These are phyloP conservation scores for Malus hybrid DNA, from an alignment of 331 rosid species.

Conservation along the genomic window DNA sequence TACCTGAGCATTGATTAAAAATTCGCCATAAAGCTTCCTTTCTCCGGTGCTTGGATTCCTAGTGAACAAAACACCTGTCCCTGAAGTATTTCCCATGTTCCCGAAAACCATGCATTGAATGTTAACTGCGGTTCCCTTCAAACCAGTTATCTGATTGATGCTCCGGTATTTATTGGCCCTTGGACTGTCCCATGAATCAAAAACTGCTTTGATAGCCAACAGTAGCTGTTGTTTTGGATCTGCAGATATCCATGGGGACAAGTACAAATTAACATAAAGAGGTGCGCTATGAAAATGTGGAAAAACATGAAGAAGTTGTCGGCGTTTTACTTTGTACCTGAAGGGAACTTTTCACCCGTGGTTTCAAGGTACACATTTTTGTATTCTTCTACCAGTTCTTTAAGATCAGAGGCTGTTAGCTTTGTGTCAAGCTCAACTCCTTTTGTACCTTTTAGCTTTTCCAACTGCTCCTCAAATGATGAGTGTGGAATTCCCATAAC, in stretches of 20 bases:
- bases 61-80: conserved; percentile 94
- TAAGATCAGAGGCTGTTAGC: conserved; percentile 68
- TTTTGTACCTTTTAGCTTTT: conserved; percentile 46
- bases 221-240: conserved; percentile 86
- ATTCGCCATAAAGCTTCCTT: conserved; percentile 89
- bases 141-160: conserved; percentile 83
- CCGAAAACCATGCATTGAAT: conserved; percentile 53
- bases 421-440: conserved; percentile 62
- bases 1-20: conserved; percentile 97
- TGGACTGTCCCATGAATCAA: conserved; percentile 96
- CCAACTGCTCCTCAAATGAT: conserved; percentile 74
- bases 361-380: conserved; percentile 66
- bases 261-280: background rate
- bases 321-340: conserved; percentile 49
- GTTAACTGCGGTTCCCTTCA: conserved; percentile 93
- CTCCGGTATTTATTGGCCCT: conserved; percentile 84
- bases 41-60: conserved; percentile 98
- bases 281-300: background rate
- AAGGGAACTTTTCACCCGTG: conserved; percentile 65
- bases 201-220: conserved; percentile 81
- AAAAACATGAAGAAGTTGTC: background rate
- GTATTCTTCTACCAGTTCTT: conserved; percentile 74
- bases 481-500: conserved; percentile 84
- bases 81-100: conserved; percentile 93
- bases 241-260: conserved; percentile 26